Base-by-base conservation (phyloP, 2,329 filamentous ascomycete species). In the Pseudocercospora ulei region DNA sequence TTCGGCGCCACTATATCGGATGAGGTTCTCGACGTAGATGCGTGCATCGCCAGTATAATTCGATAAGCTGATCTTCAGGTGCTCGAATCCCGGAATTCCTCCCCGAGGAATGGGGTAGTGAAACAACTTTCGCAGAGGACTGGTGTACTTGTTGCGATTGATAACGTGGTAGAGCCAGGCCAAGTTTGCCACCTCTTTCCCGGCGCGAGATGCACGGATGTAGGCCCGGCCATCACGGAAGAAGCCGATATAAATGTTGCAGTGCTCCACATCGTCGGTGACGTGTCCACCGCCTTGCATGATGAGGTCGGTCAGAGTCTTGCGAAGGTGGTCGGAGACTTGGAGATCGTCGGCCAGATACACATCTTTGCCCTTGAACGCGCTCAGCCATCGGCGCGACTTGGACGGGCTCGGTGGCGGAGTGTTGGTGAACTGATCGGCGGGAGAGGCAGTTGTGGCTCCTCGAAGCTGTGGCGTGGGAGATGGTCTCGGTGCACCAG, bases 21-120 rank as follows among this genome's bases (percentile, higher is more conserved):
- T 81, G 23, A 98, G 71, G 51, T 94, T 96, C 61, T 96, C 87
- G 3, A 98, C 71, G 55, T 96, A 98, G 36, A 85, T 78, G 30
- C 90, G 78, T 9, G 90, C 85, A 61, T 98, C 90, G 19, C 90
- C 90, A 29, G 85, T 85, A 58, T 98, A 98, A 61, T 96, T 98
- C 4, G 90, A 96, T 4, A 98, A 71, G 41, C 86, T 94, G 54
- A 98, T 90, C 35, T 72, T 76, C 59, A 82, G 69, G 5, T 72
- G 68, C 42, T 80, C 62, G 56, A 98, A 95, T 0, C 84, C 87
- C 0, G 80, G 75, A 22, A 98, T 77, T 1, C 84, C 83, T 5
- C 78, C 60, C 30, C 73, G 75, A 3, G 87, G 82, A 8, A 93
- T 58, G 0, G 90, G 90, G 51, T 98, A 98, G 58, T 98, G 90